A percentile compares a stretch with the other conserved stretches of the same genome.
These are phyloP conservation scores for Globisporangium spinosum DNA, from an alignment of 352 stramenopile genomes.

Conservation along the genomic window DNA sequence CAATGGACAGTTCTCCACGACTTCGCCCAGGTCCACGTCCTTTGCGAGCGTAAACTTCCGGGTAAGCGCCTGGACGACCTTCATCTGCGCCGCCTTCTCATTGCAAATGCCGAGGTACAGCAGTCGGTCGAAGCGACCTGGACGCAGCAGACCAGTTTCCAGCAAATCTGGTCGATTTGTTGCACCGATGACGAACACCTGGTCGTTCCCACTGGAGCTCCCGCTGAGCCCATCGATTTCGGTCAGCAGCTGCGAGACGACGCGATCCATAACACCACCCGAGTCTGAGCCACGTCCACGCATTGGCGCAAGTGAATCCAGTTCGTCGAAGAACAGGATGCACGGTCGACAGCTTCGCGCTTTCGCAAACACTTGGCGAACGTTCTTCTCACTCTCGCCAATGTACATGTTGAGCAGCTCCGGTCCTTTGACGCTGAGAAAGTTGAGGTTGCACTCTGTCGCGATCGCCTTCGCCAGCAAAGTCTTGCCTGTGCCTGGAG, in stretches of 20 bases:
- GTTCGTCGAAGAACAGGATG: conserved; percentile 93
- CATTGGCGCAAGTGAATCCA: conserved; percentile 88
- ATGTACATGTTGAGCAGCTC: conserved; percentile 98
- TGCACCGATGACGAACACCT: conserved; percentile 95
- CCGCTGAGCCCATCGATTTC: conserved; percentile 91
- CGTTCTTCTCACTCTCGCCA: conserved; percentile 95
- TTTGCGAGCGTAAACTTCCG: conserved; percentile 70
- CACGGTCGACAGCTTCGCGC: conserved; percentile 77
- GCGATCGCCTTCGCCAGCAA: conserved; percentile 94
- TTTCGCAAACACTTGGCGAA: conserved; percentile 92
- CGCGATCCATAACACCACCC: conserved; percentile 93
- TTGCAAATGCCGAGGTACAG: conserved; percentile 83
- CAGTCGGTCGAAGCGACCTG: conserved; percentile 87
- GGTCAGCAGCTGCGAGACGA: conserved; percentile 94
- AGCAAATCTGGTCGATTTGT: conserved; percentile 96
- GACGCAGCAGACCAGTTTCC: conserved; percentile 92
- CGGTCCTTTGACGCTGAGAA: conserved; percentile 94
- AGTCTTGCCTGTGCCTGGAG: conserved; percentile 92
- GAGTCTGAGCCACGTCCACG: conserved; percentile 87
- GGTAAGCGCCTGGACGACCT: conserved; percentile 81
- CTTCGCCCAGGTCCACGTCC: conserved; percentile 53
- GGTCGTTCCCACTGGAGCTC: conserved; percentile 45
- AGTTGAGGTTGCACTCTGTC: conserved; percentile 94
- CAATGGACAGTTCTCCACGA: conserved; percentile 57
- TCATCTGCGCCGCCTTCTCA: conserved; percentile 64